A percentile compares a stretch with the other conserved stretches of the same genome.
Conservation (phyloP, 2,329 filamentous ascomycete genomes). For the Sporothrix dimorphospora region DNA sequence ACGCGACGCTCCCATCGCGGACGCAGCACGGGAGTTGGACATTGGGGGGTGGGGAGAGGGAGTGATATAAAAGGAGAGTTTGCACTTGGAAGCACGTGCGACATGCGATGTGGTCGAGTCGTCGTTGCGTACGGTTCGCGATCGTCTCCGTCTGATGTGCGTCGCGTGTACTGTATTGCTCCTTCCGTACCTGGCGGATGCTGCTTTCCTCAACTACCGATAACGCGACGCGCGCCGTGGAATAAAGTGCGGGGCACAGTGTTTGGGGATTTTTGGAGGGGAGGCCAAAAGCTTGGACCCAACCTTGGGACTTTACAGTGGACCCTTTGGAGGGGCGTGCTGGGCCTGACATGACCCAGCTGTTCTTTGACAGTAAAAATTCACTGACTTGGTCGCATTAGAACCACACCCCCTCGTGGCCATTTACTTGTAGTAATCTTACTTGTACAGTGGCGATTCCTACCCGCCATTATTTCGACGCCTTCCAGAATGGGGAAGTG, state of each 20-base stretch:
- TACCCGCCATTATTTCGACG: background rate
- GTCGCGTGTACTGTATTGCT: background rate
- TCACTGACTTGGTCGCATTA: background rate
- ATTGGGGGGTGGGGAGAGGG: no score
- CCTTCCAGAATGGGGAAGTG: background rate
- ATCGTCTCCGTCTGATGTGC: background rate
- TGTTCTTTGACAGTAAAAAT: background rate
- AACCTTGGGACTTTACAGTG: background rate
- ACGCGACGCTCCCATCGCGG: constrained; percentile 20
- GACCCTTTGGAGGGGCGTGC: constrained; percentile 2
- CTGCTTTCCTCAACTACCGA: background rate
- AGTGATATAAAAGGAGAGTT: background rate
- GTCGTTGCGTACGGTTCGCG: background rate
- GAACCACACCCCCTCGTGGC: background rate
- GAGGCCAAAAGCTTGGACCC: background rate
- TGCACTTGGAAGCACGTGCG: background rate
- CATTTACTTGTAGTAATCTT: no score
- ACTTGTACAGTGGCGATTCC: background rate
- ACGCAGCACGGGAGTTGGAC: constrained; percentile 24
- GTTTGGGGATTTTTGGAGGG: background rate
- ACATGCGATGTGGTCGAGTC: background rate
- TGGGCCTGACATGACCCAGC: background rate
- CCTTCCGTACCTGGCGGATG: background rate
- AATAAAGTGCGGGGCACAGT: constrained; percentile 6
- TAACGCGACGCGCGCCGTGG: constrained; percentile 16